phyloP scores from a whole-genome alignment of 768 basidiomycete genomes.

The Calocybe indica region DNA sequence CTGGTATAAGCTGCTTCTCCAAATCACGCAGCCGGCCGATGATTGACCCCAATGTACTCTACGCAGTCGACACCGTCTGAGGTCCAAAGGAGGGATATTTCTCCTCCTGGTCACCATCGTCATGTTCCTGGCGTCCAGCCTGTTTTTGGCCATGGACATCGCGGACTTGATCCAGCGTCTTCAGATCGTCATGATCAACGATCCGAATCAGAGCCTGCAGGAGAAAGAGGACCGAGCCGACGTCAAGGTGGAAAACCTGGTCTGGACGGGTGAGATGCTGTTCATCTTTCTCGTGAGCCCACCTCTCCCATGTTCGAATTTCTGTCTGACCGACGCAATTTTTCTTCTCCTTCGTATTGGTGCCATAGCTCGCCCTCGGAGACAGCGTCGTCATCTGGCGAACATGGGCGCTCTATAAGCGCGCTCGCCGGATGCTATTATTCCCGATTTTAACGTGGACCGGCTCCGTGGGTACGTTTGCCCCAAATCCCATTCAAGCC shows the following conservation, averaged over 20 bases:
- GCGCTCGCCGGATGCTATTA: constrained; percentile 11
- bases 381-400: constrained; percentile 26
- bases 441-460: constrained; percentile 19
- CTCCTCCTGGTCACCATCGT: constrained; percentile 16
- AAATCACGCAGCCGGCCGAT: background rate
- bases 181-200: constrained; percentile 17
- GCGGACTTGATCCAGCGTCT: constrained; percentile 20
- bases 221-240: constrained; percentile 15
- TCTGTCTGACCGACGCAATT: background rate
- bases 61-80: constrained; percentile 12
- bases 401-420: constrained; percentile 18
- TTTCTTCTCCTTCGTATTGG: background rate
- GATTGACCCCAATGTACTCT: background rate
- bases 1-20: constrained; percentile 1
- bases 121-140: constrained; percentile 20
- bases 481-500: background rate
- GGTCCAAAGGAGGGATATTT: constrained; percentile 10
- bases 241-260: constrained; percentile 13
- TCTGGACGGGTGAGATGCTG: constrained; percentile 24
- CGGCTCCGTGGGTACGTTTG: constrained; percentile 17
- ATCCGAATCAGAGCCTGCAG: constrained; percentile 12
- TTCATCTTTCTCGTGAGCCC: constrained; percentile 22
- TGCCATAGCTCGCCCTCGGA: constrained; percentile 17
- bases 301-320: too few species aligned
- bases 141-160: constrained; percentile 20